Conservation (phyloP, 2,329 filamentous ascomycete species). For the Alternaria brassicae region DNA sequence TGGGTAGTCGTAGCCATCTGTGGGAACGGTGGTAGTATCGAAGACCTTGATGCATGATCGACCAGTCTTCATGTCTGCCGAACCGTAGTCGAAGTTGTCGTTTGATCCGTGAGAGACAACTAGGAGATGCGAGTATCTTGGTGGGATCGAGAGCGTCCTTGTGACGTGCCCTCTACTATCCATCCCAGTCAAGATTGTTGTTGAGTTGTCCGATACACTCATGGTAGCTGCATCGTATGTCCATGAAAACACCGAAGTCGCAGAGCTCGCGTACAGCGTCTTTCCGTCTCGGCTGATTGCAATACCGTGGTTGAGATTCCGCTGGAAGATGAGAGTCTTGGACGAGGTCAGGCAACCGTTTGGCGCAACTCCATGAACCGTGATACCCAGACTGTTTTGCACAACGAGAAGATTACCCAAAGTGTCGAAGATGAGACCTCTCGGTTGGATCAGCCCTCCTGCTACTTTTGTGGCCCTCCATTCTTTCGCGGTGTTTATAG, state of each 20-base stretch:
- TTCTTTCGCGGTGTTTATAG: constrained; percentile 27
- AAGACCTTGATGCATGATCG: constrained; percentile 70
- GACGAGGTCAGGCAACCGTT: constrained; percentile 38
- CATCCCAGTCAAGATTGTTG: constrained; percentile 36
- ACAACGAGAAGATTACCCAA: constrained; percentile 53
- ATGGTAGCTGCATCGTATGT: constrained; percentile 33
- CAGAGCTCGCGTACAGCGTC: constrained; percentile 40
- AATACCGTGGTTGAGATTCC: constrained; percentile 43
- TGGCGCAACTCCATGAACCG: constrained; percentile 48
- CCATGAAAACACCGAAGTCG: constrained; percentile 36
- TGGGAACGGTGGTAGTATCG: constrained; percentile 51
- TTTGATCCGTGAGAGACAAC: constrained; percentile 71
- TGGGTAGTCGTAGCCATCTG: constrained; percentile 51
- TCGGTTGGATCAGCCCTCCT: constrained; percentile 49
- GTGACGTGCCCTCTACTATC: constrained; percentile 38
- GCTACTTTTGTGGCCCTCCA: constrained; percentile 50
- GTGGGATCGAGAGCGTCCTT: constrained; percentile 33
- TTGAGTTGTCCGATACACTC: constrained; percentile 41
- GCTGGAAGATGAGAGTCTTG: constrained; percentile 31
- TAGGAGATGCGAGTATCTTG: constrained; percentile 54
- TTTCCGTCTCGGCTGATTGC: constrained; percentile 37
- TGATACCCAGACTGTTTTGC: constrained; percentile 50
- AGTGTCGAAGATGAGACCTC: constrained; percentile 51
- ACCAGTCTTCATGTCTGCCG: constrained; percentile 61
- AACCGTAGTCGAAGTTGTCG: constrained; percentile 65